These are phyloP conservation scores for Omphalotus guepiniiformis DNA, from an alignment of 768 basidiomycete genomes.

Conservation along the genomic window DNA sequence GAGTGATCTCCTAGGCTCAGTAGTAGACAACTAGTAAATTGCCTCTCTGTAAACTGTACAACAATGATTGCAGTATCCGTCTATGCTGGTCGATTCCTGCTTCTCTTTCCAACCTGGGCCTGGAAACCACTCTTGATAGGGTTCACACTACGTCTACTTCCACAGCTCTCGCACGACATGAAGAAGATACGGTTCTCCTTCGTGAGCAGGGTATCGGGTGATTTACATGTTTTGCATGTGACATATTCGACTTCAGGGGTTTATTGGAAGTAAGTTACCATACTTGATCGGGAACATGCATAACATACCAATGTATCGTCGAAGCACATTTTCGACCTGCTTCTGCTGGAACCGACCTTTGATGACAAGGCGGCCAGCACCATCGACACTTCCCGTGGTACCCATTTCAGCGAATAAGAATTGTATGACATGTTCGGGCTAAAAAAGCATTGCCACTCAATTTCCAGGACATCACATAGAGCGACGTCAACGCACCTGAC, in stretches of 20 bases:
- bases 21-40: too few relatives aligned
- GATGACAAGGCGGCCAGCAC: slow-evolving; percentile 88
- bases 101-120: slow-evolving; percentile 88
- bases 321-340: slow-evolving; percentile 94
- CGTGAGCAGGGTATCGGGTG: slow-evolving; percentile 91
- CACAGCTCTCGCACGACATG: slow-evolving; percentile 90
- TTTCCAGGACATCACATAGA: not conserved
- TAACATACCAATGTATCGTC: slow-evolving; percentile 91
- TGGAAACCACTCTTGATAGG: slow-evolving; percentile 99
- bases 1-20: too few relatives aligned
- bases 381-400: slow-evolving; percentile 94
- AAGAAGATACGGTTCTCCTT: slow-evolving; percentile 99
- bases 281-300: not conserved
- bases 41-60: too few relatives aligned
- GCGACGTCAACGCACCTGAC: slow-evolving; percentile 41
- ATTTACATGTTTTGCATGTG: slow-evolving; percentile 99
- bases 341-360: slow-evolving; percentile 98
- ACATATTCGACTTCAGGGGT: slow-evolving; percentile 83
- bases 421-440: slow-evolving; percentile 96
- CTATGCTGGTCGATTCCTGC: slow-evolving; percentile 56
- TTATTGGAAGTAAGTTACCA: not conserved
- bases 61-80: too few relatives aligned
- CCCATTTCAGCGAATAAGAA: slow-evolving; percentile 98
- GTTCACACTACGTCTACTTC: slow-evolving; percentile 86
- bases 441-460: slow-evolving; percentile 11